A percentile compares a stretch with the other conserved stretches of the same genome.
Evolutionary conservation across 148 eudicot genomes (phyloP).

Genomic region (Chenopodium quinoa): DNA sequence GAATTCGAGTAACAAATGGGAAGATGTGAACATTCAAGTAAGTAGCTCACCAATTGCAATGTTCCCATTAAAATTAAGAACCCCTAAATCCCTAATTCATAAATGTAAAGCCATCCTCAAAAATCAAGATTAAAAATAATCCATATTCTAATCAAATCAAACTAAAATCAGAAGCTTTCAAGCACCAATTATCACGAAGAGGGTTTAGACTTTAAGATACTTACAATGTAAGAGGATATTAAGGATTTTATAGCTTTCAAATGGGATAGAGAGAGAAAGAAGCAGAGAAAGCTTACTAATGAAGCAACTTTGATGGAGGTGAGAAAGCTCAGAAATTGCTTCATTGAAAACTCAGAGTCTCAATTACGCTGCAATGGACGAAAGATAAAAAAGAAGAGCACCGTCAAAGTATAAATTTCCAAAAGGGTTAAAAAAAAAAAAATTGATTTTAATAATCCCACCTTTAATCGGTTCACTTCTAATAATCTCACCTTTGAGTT

Average conservation of each 20-base stretch:
- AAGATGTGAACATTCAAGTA: conserved; percentile 21
- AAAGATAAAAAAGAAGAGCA: no score
- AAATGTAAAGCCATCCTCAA: conserved; percentile 13
- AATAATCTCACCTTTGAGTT: no score
- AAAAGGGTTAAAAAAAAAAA: no score
- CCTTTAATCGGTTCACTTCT: no score
- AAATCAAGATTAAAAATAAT: background rate
- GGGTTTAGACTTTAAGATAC: conserved; percentile 14
- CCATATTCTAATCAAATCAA: background rate
- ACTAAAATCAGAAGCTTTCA: background rate
- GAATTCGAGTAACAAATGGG: conserved; percentile 23
- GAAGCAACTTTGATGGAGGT: no score
- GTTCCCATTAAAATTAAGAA: conserved; percentile 27
- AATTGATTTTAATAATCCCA: no score
- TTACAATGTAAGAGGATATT: background rate
- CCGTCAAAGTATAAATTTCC: no score
- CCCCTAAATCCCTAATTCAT: background rate
- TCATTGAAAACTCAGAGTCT: no score
- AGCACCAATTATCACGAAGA: background rate
- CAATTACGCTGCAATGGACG: no score
- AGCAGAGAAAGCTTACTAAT: conserved; percentile 21
- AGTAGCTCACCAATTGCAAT: conserved; percentile 13
- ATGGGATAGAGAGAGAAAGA: background rate
- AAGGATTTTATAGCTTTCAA: background rate
- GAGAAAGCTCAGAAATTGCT: no score